Evolutionary conservation across 352 stramenopile species (phyloP).

Genomic region (Globisporangium acanthophoron): DNA sequence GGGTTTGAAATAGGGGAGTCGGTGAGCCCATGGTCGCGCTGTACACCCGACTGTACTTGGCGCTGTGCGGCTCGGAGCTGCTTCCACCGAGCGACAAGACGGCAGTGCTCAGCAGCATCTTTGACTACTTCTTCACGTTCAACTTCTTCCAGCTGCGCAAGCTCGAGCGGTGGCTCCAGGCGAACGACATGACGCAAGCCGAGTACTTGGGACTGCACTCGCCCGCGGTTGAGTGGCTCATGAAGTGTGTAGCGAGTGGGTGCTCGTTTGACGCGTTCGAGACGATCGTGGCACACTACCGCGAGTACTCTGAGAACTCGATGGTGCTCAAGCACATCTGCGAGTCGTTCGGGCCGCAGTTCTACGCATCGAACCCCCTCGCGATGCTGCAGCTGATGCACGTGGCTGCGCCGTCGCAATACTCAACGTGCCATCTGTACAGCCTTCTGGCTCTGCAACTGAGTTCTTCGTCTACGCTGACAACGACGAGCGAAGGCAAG

Average conservation of each 20-base stretch:
- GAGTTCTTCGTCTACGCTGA: constrained; percentile 25
- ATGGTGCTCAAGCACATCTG: constrained; percentile 89
- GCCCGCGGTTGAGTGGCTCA: constrained; percentile 84
- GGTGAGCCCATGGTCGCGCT: constrained; percentile 84
- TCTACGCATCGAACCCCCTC: constrained; percentile 49
- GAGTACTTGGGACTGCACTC: constrained; percentile 80
- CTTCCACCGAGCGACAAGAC: constrained; percentile 31
- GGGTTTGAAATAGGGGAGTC: constrained; percentile 46
- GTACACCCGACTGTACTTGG: constrained; percentile 84
- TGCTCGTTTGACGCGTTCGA: constrained; percentile 45
- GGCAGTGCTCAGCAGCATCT: constrained; percentile 69
- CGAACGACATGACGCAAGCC: constrained; percentile 44
- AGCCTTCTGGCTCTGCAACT: constrained; percentile 63
- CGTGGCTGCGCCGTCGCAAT: constrained; percentile 41
- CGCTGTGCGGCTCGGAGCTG: constrained; percentile 59
- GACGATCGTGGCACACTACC: constrained; percentile 71
- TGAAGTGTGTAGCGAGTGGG: constrained; percentile 55
- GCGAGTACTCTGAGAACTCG: constrained; percentile 77
- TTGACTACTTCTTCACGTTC: constrained; percentile 89
- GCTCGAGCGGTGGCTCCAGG: constrained; percentile 40
- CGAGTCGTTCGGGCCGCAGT: constrained; percentile 56
- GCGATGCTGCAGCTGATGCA: constrained; percentile 72
- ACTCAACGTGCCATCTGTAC: constrained; percentile 65
- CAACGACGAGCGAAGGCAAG: constrained; percentile 35
- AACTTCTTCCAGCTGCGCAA: constrained; percentile 57